These are phyloP conservation scores for Micractinium sp. DNA, from an alignment of 139 green algal species.

Conservation along the genomic window DNA sequence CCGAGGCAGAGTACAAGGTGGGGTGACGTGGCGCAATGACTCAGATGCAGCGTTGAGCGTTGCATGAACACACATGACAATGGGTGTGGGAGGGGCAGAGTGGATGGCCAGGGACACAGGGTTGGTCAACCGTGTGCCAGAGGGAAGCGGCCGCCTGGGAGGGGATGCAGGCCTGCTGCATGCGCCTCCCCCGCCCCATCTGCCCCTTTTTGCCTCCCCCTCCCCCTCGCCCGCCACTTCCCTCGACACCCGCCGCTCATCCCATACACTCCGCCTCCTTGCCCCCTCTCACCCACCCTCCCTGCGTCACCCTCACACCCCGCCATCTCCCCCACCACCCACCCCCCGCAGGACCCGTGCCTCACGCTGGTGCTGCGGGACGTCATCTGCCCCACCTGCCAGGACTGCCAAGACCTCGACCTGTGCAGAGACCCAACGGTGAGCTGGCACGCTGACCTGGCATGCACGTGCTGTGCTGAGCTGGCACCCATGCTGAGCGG, in stretches of 20 bases:
- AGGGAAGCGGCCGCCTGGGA: no score
- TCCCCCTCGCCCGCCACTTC: background rate
- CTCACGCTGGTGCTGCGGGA: constrained; percentile 84
- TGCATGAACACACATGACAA: no score
- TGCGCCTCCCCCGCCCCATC: background rate
- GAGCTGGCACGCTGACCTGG: background rate
- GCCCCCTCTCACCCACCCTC: background rate
- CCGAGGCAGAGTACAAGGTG: constrained; percentile 72
- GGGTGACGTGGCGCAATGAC: background rate
- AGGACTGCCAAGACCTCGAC: constrained; percentile 92
- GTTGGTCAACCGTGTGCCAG: no score
- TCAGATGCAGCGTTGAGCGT: no score
- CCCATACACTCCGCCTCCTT: no score
- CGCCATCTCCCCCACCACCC: background rate
- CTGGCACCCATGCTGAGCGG: no score
- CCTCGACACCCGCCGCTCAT: no score
- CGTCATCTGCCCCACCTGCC: constrained; percentile 91
- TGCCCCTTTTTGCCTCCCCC: no score
- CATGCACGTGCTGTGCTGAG: background rate
- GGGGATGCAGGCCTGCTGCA: background rate
- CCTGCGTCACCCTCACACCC: background rate
- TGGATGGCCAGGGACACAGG: no score
- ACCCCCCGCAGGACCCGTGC: constrained; percentile 75
- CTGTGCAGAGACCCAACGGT: constrained; percentile 80
- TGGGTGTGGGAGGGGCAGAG: no score